A percentile compares a stretch with the other conserved stretches of the same genome.
Conservation (phyloP, 257 asterid species). For the Ligustrum vulgare region DNA sequence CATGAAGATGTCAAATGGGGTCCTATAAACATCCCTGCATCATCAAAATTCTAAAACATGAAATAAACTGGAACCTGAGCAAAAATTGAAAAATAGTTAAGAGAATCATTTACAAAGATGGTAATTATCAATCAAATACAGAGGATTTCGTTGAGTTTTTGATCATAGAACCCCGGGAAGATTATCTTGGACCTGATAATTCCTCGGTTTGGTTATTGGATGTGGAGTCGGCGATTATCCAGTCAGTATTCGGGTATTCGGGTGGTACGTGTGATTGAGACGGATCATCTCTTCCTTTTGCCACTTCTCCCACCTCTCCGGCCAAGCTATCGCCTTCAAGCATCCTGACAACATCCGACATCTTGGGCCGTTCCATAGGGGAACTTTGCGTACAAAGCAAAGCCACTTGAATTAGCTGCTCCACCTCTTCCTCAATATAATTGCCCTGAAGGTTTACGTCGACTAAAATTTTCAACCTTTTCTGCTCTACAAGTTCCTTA, state of each 20-base stretch:
- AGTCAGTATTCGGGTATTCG: conserved; percentile 40
- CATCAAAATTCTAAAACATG: conserved; percentile 14
- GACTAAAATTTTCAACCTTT: conserved; percentile 36
- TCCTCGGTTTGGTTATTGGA: conserved; percentile 38
- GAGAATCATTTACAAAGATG: conserved; percentile 11
- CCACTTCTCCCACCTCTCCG: conserved; percentile 54
- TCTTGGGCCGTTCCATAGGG: conserved; percentile 35
- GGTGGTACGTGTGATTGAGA: too few relatives aligned
- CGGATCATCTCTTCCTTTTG: conserved; percentile 47
- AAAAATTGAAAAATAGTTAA: background rate
- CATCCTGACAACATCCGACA: conserved; percentile 35
- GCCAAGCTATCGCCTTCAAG: conserved; percentile 55
- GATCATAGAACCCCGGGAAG: background rate
- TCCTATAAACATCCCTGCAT: conserved; percentile 21
- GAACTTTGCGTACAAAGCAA: conserved; percentile 46
- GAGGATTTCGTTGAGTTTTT: background rate
- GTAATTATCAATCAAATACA: conserved; percentile 5
- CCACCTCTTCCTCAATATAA: background rate
- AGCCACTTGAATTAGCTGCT: conserved; percentile 37
- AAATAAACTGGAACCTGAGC: conserved; percentile 1
- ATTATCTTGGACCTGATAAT: conserved; percentile 47
- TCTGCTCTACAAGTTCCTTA: conserved; percentile 40
- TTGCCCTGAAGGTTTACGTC: conserved; percentile 42
- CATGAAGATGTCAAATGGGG: conserved; percentile 8
- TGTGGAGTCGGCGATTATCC: conserved; percentile 43